Evolutionary conservation across 768 basidiomycete species (phyloP).

Genomic region (Russula griseocarnosa): DNA sequence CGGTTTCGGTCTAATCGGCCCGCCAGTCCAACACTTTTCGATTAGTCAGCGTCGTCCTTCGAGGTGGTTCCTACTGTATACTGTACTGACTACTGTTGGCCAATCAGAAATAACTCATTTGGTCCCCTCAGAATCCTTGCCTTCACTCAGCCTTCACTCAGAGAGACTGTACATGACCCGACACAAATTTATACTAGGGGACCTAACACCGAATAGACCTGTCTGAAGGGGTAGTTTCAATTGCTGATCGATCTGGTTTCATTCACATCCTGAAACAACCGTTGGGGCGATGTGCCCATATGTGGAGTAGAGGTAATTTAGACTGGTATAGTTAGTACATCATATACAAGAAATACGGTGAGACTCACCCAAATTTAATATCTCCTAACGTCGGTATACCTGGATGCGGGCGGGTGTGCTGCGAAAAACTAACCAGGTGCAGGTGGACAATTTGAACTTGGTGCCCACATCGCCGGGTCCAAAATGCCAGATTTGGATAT

Average conservation of each 20-base stretch:
- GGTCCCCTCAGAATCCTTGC: neutral
- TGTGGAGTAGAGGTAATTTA: neutral
- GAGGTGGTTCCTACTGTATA: too few relatives aligned
- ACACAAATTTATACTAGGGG: neutral
- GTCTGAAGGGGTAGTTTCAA: neutral
- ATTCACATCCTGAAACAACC: neutral
- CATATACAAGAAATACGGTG: neutral
- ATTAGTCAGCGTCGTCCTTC: constrained; percentile 18
- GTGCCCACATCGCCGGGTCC: constrained; percentile 5
- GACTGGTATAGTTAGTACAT: neutral
- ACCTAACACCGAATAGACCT: neutral
- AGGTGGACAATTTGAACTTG: neutral
- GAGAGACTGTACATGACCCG: neutral
- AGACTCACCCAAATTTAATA: neutral
- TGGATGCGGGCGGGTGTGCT: neutral
- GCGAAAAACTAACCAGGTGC: neutral
- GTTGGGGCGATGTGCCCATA: neutral
- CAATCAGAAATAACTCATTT: neutral
- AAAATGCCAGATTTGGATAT: constrained; percentile 19
- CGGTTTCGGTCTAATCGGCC: neutral
- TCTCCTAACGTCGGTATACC: neutral
- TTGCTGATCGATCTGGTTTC: neutral
- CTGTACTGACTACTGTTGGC: neutral
- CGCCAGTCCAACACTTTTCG: neutral
- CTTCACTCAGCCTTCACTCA: neutral